Evolutionary conservation across 176 grass and related monocot genomes (phyloP), one percentile per base, ranked within the genome.

Genomic region (Oryza brachyantha): DNA sequence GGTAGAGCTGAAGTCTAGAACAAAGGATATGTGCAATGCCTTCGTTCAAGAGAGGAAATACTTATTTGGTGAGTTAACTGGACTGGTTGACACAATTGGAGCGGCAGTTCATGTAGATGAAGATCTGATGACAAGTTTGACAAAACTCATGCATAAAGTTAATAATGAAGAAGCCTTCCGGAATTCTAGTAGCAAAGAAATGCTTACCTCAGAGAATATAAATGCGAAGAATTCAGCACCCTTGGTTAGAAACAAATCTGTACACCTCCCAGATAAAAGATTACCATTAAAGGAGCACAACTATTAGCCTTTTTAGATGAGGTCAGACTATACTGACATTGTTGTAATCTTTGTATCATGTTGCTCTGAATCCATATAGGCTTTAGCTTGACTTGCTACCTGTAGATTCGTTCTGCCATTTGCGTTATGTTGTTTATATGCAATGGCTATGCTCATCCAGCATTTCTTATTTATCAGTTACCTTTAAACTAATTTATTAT

Each of bases 281-380:
- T 88, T 64, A 21, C 92, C 88, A 41, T 61, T 91, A 21, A 91
- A 91, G 79, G 92, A 94, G 72, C 26, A 94, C 24, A 91, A 94
- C 62, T 91, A 84, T 29, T 90, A 83, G 68, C 69, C 73, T 90
- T 79, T 6, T 39, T 64, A 79, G 58, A 3, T 73, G n/a, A 6
- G 40, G 73, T 71, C 75, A 79, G 72, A 68, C 77, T 34, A 8
- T 35, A 70, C 58, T 86, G 79, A 86, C 74, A 46, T 29, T 78
- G 48, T 73, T 83, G 74, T 90, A 75, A 79, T 50, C 52, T 76
- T 31, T 60, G 43, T 71, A 80, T 62, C 59, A 55, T 71, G 29
- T 42, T 32, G 68, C 37, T 46, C 25, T 39, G 29, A 32, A 55
- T 52, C 64, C 32, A 43, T 37, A 21, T 29, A 75, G 24, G 43